A percentile compares a stretch with the other conserved stretches of the same genome.
phyloP scores from a whole-genome alignment of 768 basidiomycete species.

The Chalciporus pseudorubinellus region DNA sequence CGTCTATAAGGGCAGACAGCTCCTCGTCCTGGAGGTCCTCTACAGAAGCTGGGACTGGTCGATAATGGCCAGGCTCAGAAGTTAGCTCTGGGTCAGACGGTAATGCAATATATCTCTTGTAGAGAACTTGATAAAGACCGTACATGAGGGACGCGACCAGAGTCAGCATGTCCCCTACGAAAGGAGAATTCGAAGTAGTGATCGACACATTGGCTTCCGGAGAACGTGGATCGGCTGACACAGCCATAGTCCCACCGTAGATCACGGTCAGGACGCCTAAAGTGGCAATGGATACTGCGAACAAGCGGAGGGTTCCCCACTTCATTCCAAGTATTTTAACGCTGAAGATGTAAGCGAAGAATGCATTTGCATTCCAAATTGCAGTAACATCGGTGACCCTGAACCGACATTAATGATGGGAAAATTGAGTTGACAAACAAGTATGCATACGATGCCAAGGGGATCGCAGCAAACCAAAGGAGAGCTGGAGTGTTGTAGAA shows the following conservation, averaged over 20 bases:
- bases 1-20: conserved; percentile 10
- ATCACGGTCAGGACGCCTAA: conserved; percentile 77
- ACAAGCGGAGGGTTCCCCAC: conserved; percentile 62
- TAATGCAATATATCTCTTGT: conserved; percentile 75
- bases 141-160: conserved; percentile 70
- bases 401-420: conserved; percentile 8
- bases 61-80: conserved; percentile 41
- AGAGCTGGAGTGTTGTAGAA: conserved; percentile 64
- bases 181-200: conserved; percentile 45
- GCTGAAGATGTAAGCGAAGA: conserved; percentile 89
- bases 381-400: conserved; percentile 85
- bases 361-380: conserved; percentile 87
- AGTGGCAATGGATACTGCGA: conserved; percentile 78
- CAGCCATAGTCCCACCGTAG: conserved; percentile 61
- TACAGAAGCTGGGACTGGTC: conserved; percentile 40
- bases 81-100: conserved; percentile 58
- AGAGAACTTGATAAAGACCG: conserved; percentile 79
- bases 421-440: background rate
- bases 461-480: conserved; percentile 74
- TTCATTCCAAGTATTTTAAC: conserved; percentile 62
- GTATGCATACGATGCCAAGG: conserved; percentile 62
- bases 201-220: background rate
- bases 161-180: conserved; percentile 73
- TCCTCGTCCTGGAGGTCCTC: conserved; percentile 28
- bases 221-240: conserved; percentile 19